A percentile compares a stretch with the other conserved stretches of the same genome.
phyloP scores from a whole-genome alignment of 148 eudicot species.

The Rhododendron vialii region DNA sequence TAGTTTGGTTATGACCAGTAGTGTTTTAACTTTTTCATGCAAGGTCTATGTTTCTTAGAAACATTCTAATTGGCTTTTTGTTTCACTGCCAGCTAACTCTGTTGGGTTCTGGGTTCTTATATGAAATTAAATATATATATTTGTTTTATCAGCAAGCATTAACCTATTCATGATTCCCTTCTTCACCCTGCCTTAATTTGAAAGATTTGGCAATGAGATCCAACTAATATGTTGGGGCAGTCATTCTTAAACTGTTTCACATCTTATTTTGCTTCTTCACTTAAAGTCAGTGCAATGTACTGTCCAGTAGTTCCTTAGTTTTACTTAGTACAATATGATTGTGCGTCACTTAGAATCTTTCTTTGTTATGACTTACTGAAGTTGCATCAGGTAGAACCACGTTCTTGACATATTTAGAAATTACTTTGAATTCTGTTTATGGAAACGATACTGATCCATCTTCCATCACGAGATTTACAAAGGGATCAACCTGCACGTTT shows the following conservation, averaged over 20 bases:
- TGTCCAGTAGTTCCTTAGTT: not conserved
- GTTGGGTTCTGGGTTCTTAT: not conserved
- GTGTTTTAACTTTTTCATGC: not conserved
- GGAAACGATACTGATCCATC: conserved; percentile 13
- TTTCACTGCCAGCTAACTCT: not conserved
- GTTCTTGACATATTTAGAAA: not conserved
- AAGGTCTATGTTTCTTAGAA: not conserved
- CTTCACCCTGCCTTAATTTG: not conserved
- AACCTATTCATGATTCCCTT: not conserved
- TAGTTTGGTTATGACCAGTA: not conserved
- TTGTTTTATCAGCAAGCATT: not conserved
- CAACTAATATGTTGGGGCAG: not conserved
- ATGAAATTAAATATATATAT: not conserved
- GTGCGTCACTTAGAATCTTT: not conserved
- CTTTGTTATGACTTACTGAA: conserved; percentile 3
- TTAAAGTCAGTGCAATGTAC: not conserved
- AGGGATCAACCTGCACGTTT: conserved; percentile 97
- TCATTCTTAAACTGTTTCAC: not conserved
- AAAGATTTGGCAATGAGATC: not conserved
- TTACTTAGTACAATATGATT: not conserved
- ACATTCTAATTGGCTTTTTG: not conserved
- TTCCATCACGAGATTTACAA: conserved; percentile 14
- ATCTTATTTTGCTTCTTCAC: not conserved
- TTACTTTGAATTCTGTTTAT: not conserved
- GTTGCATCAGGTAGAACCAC: not conserved